A percentile compares a stretch with the other conserved stretches of the same genome.
phyloP scores from a whole-genome alignment of 805 yeast genomes.

The Wickerhamiella hasegawae region DNA sequence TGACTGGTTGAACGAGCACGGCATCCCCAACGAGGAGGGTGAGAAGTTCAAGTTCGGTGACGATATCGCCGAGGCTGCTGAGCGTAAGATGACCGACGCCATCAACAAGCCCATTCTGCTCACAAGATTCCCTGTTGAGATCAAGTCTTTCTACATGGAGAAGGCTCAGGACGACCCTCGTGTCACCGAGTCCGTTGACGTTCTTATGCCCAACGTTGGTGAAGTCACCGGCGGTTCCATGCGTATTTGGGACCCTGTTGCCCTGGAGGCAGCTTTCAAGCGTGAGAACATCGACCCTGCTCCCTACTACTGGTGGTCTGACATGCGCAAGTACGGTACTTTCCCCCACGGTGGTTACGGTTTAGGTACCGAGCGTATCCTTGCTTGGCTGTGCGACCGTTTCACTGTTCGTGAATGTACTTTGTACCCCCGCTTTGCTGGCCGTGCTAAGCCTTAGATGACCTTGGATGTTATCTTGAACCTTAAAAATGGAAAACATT shows the following conservation, averaged over 20 bases:
- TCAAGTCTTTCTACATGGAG: conserved; percentile 97
- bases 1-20: conserved; percentile 93
- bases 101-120: conserved; percentile 85
- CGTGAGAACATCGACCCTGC: conserved; percentile 77
- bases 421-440: conserved; percentile 92
- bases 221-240: conserved; percentile 98
- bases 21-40: conserved; percentile 87
- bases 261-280: conserved; percentile 75
- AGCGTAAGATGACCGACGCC: conserved; percentile 94
- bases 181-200: conserved; percentile 97
- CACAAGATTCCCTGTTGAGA: conserved; percentile 89
- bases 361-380: conserved; percentile 90
- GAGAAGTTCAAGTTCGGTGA: conserved; percentile 90
- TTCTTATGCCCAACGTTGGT: conserved; percentile 97
- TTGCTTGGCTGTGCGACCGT: conserved; percentile 96
- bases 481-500: too few relatives aligned
- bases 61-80: conserved; percentile 99
- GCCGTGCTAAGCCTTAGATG: conserved; percentile 96
- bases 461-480: too few relatives aligned
- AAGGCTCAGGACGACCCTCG: conserved; percentile 78
- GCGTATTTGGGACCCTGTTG: conserved; percentile 79
- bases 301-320: conserved; percentile 91
- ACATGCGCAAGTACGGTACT: conserved; percentile 92
- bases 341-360: conserved; percentile 99
- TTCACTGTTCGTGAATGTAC: conserved; percentile 98